Evolutionary conservation across 2,329 filamentous ascomycete species (phyloP), one percentile per base, ranked within the genome.

Genomic region (Scortechinia acanthostroma): DNA sequence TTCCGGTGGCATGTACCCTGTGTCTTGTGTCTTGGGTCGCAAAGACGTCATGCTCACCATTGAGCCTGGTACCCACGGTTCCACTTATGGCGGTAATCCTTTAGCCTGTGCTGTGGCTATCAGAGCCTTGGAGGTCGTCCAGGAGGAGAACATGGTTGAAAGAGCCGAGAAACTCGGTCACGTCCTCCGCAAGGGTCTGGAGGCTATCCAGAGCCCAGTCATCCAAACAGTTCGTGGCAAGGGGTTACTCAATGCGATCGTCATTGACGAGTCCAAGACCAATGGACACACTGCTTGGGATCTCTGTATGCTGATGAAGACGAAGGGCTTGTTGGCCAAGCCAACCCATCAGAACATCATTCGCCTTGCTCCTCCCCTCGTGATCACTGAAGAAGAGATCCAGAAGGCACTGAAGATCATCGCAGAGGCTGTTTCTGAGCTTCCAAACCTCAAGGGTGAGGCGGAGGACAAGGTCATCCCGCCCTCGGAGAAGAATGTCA

Each of bases 1-100:
- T n/a, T 95, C 90, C 23, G 93, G 93, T 51, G 93, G 93, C 64
- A 93, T 97, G 86, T 98, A 98, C 69, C 93, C 93, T n/a, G 93
- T 98, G 47, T 95, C 90, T 49, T 90, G 85, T 56, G 91, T 98
- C 43, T 75, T 98, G 44, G 85, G 86, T 50, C 83, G 83, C 56
- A 90, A 86, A 68, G 91, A 96, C 47, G 75, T 97, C 51, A 96
- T 98, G 91, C 77, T 96, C 53, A 93, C 91, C 6, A 76, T 98
- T 51, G 93, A 98, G 73, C 88, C 93, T 21, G 93, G 93, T 48
- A 97, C 93, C 21, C 93, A 98, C 66, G 93, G 93, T 43, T 95
- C 89, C 35, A 98, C 93, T n/a, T 98, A 97, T 59, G 93, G 93
- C 49, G 93, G 93, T 43, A 98, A 98, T 68, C 93, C 93, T 16